Evolutionary conservation across 2,329 filamentous ascomycete genomes (phyloP).

Genomic region (Coniochaeta hoffmannii): DNA sequence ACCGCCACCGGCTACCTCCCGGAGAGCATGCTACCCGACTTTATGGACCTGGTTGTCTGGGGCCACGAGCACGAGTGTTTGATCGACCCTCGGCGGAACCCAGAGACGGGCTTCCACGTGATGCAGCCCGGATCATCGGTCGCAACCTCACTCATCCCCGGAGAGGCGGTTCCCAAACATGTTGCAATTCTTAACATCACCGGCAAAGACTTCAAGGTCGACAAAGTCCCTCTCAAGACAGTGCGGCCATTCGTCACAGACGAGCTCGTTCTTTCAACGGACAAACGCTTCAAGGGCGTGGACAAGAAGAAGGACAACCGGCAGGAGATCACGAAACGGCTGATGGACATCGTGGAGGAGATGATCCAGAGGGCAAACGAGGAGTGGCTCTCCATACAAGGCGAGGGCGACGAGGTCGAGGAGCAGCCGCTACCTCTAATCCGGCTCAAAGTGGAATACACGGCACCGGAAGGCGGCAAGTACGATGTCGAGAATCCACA

Average conservation of each 20-base stretch:
- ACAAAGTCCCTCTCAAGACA: constrained; percentile 76
- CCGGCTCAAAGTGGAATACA: constrained; percentile 84
- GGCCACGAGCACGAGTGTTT: constrained; percentile 96
- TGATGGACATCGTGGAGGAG: constrained; percentile 73
- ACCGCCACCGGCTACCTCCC: constrained; percentile 91
- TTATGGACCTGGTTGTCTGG: constrained; percentile 89
- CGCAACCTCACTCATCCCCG: constrained; percentile 82
- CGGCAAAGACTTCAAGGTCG: constrained; percentile 71
- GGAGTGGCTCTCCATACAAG: constrained; percentile 76
- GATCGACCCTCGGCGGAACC: constrained; percentile 76
- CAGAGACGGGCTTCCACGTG: constrained; percentile 85
- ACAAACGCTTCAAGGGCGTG: constrained; percentile 68
- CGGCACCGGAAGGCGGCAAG: constrained; percentile 72
- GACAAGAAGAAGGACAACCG: constrained; percentile 79
- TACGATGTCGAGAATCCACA: constrained; percentile 95
- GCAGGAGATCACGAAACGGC: constrained; percentile 66
- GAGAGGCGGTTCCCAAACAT: constrained; percentile 86
- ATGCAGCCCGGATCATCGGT: constrained; percentile 98
- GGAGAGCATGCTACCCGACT: constrained; percentile 85
- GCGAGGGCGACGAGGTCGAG: constrained; percentile 52
- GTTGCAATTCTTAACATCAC: constrained; percentile 80
- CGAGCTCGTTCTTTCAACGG: constrained; percentile 71
- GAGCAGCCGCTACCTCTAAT: constrained; percentile 72
- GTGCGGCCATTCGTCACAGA: constrained; percentile 86
- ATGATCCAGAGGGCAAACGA: constrained; percentile 79